Conservation (phyloP, 306 rosid genomes). For the Purshia tridentata region DNA sequence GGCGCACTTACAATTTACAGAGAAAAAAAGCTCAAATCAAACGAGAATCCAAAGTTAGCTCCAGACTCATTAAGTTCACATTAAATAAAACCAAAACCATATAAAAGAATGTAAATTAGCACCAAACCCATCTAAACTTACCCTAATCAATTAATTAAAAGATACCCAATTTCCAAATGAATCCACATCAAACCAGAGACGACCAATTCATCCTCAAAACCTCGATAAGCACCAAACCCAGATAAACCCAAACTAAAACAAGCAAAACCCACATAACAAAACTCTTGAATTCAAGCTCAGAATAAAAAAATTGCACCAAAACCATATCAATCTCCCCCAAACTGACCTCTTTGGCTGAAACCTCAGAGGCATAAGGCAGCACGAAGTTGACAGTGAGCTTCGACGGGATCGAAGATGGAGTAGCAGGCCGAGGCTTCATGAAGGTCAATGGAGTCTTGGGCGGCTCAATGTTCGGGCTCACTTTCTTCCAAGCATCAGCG, state of each 20-base stretch:
- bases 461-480: constrained; percentile 61
- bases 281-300: background rate
- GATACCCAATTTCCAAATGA: background rate
- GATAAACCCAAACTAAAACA: background rate
- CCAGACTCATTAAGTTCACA: background rate
- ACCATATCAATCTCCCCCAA: background rate
- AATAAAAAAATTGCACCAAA: background rate
- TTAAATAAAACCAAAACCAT: background rate
- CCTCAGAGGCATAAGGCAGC: constrained; percentile 82
- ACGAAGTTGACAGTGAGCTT: constrained; percentile 95
- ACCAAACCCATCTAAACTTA: background rate
- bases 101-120: background rate
- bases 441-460: constrained; percentile 71
- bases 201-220: background rate
- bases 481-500: constrained; percentile 71
- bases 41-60: background rate
- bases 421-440: constrained; percentile 71
- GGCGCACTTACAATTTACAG: background rate
- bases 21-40: background rate
- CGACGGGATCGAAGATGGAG: constrained; percentile 64
- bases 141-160: background rate
- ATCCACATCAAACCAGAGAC: background rate
- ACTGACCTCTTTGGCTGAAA: constrained; percentile 77
- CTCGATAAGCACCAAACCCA: constrained; percentile 3
- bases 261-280: background rate